A percentile compares a stretch with the other conserved stretches of the same genome.
These are phyloP conservation scores for Cryptococcus depauperatus DNA, from an alignment of 1,284 basidiomycete genomes.

Conservation along the genomic window DNA sequence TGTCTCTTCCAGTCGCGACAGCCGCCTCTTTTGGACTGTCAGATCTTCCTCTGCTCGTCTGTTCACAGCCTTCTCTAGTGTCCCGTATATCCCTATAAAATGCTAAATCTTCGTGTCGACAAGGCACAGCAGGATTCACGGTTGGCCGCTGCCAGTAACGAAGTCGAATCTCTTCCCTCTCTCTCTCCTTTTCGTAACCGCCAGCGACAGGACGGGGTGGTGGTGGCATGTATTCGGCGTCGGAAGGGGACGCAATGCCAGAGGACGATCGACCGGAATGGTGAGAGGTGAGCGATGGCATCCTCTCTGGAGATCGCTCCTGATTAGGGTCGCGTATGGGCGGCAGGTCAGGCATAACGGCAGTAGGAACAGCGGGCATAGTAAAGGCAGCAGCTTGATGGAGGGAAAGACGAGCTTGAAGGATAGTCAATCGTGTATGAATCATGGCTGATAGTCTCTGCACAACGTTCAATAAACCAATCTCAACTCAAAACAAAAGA, in stretches of 20 bases:
- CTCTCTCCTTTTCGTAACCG: not conserved
- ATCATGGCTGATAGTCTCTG: slow-evolving; percentile 41
- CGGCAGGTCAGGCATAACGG: not conserved
- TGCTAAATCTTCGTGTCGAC: not conserved
- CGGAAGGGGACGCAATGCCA: slow-evolving; percentile 7
- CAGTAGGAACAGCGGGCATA: slow-evolving; percentile 3
- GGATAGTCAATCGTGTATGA: slow-evolving; percentile 39
- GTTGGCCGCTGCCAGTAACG: slow-evolving; percentile 12
- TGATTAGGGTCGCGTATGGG: slow-evolving; percentile 1
- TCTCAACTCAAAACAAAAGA: slow-evolving; percentile 2
- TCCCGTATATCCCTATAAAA: slow-evolving; percentile 4
- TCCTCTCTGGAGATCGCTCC: slow-evolving; percentile 10
- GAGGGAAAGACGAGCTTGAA: slow-evolving; percentile 37
- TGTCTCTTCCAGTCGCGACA: slow-evolving; percentile 6
- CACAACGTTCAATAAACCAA: not conserved
- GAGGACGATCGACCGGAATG: slow-evolving; percentile 8
- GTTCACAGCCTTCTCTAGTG: not conserved
- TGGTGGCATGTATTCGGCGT: slow-evolving; percentile 9
- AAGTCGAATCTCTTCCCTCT: slow-evolving; percentile 1
- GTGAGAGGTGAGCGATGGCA: slow-evolving; percentile 16
- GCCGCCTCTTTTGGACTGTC: slow-evolving; percentile 3
- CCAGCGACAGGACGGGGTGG: slow-evolving; percentile 2
- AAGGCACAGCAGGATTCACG: not conserved
- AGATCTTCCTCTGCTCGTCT: slow-evolving; percentile 1
- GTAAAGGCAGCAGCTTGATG: slow-evolving; percentile 25